Conservation (phyloP, 352 stramenopile species). For the Globisporangium emineosum region DNA sequence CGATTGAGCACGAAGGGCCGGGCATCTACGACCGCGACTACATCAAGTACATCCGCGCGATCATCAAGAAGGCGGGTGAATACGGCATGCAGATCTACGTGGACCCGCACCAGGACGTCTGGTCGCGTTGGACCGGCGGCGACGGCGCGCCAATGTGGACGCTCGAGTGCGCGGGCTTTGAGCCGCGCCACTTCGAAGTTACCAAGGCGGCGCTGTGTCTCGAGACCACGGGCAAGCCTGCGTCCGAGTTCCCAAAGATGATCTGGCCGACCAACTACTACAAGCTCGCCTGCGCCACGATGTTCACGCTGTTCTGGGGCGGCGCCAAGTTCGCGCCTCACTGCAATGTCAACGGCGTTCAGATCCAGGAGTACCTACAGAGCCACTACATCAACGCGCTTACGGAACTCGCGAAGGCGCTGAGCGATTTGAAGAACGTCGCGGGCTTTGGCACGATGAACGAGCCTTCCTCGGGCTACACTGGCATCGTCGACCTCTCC, state of each 20-base stretch:
- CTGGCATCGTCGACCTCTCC: conserved; percentile 60
- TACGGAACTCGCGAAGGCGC: conserved; percentile 47
- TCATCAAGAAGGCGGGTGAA: conserved; percentile 56
- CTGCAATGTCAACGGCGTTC: conserved; percentile 62
- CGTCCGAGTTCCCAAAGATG: conserved; percentile 80
- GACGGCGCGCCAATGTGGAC: conserved; percentile 90
- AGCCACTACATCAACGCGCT: conserved; percentile 84
- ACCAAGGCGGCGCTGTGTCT: conserved; percentile 77
- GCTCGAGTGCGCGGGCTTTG: conserved; percentile 71
- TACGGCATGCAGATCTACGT: conserved; percentile 82
- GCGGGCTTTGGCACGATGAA: conserved; percentile 91
- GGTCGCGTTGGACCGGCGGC: conserved; percentile 88
- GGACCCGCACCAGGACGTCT: conserved; percentile 91
- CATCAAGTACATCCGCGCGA: conserved; percentile 61
- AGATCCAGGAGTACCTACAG: conserved; percentile 87
- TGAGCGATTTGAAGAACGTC: conserved; percentile 78
- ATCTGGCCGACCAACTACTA: conserved; percentile 92
- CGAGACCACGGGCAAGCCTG: conserved; percentile 45
- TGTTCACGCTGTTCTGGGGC: conserved; percentile 92
- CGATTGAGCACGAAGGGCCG: conserved; percentile 83
- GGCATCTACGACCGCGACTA: conserved; percentile 85
- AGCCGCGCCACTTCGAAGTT: conserved; percentile 64
- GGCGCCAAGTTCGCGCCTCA: conserved; percentile 65
- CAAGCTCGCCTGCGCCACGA: conserved; percentile 86
- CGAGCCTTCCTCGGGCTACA: conserved; percentile 78